These are phyloP conservation scores for Letharia lupina DNA, from an alignment of 495 filamentous ascomycete genomes.

Conservation along the genomic window DNA sequence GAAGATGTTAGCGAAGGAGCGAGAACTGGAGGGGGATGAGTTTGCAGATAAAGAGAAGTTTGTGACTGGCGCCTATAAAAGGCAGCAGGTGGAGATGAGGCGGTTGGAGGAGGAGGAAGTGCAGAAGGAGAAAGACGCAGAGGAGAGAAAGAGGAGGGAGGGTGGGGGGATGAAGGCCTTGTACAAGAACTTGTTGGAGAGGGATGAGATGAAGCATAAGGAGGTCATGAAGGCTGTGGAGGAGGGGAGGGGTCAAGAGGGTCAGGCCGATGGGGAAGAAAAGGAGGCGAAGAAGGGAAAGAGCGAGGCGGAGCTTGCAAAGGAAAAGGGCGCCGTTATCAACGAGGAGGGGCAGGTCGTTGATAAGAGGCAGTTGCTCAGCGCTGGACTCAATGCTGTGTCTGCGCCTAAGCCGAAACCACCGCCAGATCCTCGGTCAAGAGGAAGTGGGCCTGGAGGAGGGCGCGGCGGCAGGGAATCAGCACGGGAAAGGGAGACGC, in stretches of 20 bases:
- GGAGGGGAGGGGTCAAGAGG: conserved; percentile 46
- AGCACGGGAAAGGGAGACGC: conserved; percentile 61
- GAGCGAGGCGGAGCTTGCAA: conserved; percentile 61
- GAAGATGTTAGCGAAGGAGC: conserved; percentile 74
- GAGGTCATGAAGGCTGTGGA: conserved; percentile 59
- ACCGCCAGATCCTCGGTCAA: conserved; percentile 17
- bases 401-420: conserved; percentile 48
- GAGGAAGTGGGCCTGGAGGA: conserved; percentile 11
- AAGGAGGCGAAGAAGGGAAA: conserved; percentile 46
- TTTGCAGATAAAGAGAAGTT: conserved; percentile 95
- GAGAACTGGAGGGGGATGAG: conserved; percentile 88
- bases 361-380: conserved; percentile 84
- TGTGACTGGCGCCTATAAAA: conserved; percentile 90
- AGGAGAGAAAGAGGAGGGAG: conserved; percentile 51
- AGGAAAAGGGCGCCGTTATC: conserved; percentile 60
- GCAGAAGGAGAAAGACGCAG: conserved; percentile 57
- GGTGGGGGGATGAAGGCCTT: conserved; percentile 75
- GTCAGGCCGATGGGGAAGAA: conserved; percentile 22
- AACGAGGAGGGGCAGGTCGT: conserved; percentile 94
- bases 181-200: conserved; percentile 73
- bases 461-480: conserved; percentile 31
- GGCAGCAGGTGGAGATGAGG: conserved; percentile 77
- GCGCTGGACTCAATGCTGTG: conserved; percentile 73
- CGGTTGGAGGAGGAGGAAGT: conserved; percentile 76
- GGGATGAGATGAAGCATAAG: conserved; percentile 66